These are phyloP conservation scores for Vitis rupestris DNA, from an alignment of 164 flowering plant species.

Conservation along the genomic window DNA sequence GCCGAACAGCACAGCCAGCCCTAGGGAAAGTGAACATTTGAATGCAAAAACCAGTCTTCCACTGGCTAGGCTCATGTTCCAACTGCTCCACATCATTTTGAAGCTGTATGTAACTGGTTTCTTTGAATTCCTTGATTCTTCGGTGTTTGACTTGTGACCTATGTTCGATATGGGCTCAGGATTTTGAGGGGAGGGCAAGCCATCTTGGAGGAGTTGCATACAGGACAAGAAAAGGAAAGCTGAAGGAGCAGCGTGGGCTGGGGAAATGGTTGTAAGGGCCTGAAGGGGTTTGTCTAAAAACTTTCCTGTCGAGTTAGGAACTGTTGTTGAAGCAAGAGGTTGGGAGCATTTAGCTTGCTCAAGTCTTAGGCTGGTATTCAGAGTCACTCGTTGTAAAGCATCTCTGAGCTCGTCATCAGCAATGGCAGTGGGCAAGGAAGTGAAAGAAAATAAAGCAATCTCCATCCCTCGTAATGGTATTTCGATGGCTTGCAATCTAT, in stretches of 20 bases:
- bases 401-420: conserved; percentile 18
- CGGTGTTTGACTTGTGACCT: not conserved
- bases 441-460: conserved; percentile 27
- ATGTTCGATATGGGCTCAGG: not conserved
- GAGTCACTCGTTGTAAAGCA: not conserved
- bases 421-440: conserved; percentile 16
- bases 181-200: not conserved
- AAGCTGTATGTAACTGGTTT: not conserved
- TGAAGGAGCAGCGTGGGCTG: conserved; percentile 10
- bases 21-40: conserved; percentile 49
- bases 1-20: conserved; percentile 46
- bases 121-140: conserved; percentile 1
- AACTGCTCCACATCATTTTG: not conserved
- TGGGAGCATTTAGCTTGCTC: conserved; percentile 16
- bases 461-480: conserved; percentile 43
- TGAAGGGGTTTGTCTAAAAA: not conserved
- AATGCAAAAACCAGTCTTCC: conserved; percentile 34
- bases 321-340: conserved; percentile 18
- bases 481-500: conserved; percentile 30
- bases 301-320: conserved; percentile 19
- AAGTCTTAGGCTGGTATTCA: conserved; percentile 19
- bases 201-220: conserved; percentile 24
- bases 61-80: conserved; percentile 4
- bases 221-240: conserved; percentile 34
- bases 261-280: conserved; percentile 1